A percentile compares a stretch with the other conserved stretches of the same genome.
Evolutionary conservation across 2,329 filamentous ascomycete genomes (phyloP).

Genomic region (Tolypocladium paradoxum): DNA sequence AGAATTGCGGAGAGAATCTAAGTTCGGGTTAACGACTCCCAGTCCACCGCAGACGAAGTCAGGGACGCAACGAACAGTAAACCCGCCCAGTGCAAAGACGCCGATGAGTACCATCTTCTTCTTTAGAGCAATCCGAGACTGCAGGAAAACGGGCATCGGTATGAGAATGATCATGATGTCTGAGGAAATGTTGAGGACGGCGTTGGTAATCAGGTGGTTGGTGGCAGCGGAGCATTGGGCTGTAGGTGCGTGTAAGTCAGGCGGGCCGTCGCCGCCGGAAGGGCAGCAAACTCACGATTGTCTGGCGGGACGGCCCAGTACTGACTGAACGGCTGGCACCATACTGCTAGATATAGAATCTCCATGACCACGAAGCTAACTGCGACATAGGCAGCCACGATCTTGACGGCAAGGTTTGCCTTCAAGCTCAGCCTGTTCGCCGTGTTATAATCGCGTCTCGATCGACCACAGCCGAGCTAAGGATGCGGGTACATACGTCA

Average conservation of each 20-base stretch:
- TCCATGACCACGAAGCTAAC: constrained; percentile 39
- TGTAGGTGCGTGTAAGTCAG: constrained; percentile 12
- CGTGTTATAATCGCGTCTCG: background rate
- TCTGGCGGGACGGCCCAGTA: constrained; percentile 47
- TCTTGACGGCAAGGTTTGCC: constrained; percentile 36
- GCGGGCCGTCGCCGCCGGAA: background rate
- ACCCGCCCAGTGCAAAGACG: constrained; percentile 34
- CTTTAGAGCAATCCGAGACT: constrained; percentile 35
- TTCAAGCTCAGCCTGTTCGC: constrained; percentile 28
- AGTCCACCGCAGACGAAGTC: background rate
- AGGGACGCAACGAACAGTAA: constrained; percentile 26
- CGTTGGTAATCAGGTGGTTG: constrained; percentile 48
- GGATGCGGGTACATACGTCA: constrained; percentile 29
- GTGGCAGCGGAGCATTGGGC: constrained; percentile 46
- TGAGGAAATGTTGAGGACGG: constrained; percentile 48
- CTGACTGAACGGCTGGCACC: constrained; percentile 43
- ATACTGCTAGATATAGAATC: constrained; percentile 36
- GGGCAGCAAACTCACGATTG: constrained; percentile 23
- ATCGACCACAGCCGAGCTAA: no score
- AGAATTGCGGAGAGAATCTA: constrained; percentile 40
- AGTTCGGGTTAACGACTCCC: background rate
- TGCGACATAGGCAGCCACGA: constrained; percentile 34
- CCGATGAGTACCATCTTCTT: constrained; percentile 41
- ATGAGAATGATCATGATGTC: constrained; percentile 49
- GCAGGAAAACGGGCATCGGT: constrained; percentile 41